Percentiles rank a stretch among this genome's conserved stretches.
Conservation (phyloP, 1,139 yeast species). For the Yamadazyma triangularis region DNA sequence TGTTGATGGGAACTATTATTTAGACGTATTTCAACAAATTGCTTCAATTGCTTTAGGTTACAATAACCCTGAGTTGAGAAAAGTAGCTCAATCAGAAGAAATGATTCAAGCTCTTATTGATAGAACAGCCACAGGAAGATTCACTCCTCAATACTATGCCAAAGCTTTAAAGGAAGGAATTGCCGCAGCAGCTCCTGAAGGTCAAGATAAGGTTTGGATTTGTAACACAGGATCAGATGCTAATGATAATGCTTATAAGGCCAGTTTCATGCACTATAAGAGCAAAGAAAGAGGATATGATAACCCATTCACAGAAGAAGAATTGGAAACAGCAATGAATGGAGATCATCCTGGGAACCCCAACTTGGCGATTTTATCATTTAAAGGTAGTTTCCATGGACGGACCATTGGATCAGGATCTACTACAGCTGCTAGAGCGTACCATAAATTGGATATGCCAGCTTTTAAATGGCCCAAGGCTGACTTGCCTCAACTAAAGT, state of each 20-base stretch:
- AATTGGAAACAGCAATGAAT: slow-evolving; percentile 54
- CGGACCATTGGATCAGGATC: slow-evolving; percentile 73
- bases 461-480: slow-evolving; percentile 84
- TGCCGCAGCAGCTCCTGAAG: slow-evolving; percentile 61
- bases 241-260: slow-evolving; percentile 77
- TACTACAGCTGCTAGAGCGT: slow-evolving; percentile 72
- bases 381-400: slow-evolving; percentile 73
- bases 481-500: slow-evolving; percentile 65
- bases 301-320: slow-evolving; percentile 51
- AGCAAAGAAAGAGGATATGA: slow-evolving; percentile 50
- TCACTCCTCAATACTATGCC: slow-evolving; percentile 64
- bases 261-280: slow-evolving; percentile 73
- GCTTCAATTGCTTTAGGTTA: slow-evolving; percentile 77
- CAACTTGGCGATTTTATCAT: slow-evolving; percentile 64
- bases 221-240: slow-evolving; percentile 79
- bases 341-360: slow-evolving; percentile 70
- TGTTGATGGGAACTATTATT: slow-evolving; percentile 61
- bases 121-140: slow-evolving; percentile 76
- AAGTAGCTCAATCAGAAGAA: slow-evolving; percentile 58
- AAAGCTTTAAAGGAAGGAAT: slow-evolving; percentile 48
- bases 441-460: slow-evolving; percentile 77
- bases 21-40: slow-evolving; percentile 75
- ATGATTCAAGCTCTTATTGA: slow-evolving; percentile 67
- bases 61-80: slow-evolving; percentile 66
- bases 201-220: slow-evolving; percentile 61